Conservation (phyloP, 2,329 filamentous ascomycete species). For the Didymellaceae sp. region DNA sequence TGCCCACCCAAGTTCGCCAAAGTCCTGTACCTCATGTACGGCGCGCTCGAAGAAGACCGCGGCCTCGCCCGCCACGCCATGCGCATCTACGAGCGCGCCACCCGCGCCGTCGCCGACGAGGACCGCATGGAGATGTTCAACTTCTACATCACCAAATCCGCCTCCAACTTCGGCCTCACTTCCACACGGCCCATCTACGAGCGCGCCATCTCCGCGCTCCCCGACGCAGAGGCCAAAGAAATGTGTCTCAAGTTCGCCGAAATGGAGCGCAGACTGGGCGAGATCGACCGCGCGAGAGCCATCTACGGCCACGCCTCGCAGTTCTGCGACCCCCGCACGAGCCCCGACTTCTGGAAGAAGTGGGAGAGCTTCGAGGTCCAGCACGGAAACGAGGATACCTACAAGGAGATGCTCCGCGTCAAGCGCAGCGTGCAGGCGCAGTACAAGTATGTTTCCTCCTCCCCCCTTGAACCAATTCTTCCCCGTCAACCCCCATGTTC, state of each 20-base stretch:
- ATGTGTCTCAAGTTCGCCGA: constrained; percentile 99
- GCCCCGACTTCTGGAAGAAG: constrained; percentile 89
- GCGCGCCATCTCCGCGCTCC: constrained; percentile 89
- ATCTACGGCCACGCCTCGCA: constrained; percentile 97
- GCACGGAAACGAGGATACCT: constrained; percentile 98
- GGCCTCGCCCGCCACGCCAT: constrained; percentile 95
- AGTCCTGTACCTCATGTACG: constrained; percentile 96
- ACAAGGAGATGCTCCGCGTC: constrained; percentile 98
- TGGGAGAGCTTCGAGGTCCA: constrained; percentile 98
- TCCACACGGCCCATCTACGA: constrained; percentile 97
- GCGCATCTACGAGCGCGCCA: constrained; percentile 98
- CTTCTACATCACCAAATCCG: constrained; percentile 98
- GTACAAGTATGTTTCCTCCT: constrained; percentile 74
- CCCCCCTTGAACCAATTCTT: background rate
- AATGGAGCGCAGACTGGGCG: constrained; percentile 89
- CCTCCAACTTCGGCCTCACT: constrained; percentile 94
- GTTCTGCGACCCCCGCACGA: constrained; percentile 94
- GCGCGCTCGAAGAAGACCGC: constrained; percentile 92
- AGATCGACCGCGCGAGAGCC: constrained; percentile 91
- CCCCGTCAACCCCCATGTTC: background rate
- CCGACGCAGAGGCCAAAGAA: constrained; percentile 89
- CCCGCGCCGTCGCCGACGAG: constrained; percentile 90
- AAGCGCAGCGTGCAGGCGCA: constrained; percentile 97
- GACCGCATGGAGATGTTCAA: constrained; percentile 98
- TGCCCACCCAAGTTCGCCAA: constrained; percentile 97